Base-by-base conservation (phyloP, 805 yeast species). In the Kodamaea kakaduensis region DNA sequence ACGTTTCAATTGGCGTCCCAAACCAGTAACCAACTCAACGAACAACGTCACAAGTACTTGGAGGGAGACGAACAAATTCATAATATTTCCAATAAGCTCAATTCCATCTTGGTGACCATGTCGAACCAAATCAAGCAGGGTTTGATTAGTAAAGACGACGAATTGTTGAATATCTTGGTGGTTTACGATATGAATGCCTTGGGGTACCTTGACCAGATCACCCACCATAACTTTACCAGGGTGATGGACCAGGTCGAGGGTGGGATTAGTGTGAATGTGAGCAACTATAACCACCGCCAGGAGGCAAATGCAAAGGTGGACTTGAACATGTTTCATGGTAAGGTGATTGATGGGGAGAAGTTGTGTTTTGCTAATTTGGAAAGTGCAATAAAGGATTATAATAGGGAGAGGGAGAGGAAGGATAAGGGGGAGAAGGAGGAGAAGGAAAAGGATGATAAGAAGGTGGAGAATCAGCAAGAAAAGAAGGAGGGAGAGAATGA, bases 361-460 rank as follows among this genome's bases (percentile, higher is more conserved):
- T 72, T 93, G 40, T 83, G 94, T 25, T 71, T 76, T 49, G 97
- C 97, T 3, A 89, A 87, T 52, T 70, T 90, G 48, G 96, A 87
- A 19, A 77, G 78, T 36, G 77, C 80, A n/a, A 71, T 81, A 34
- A 71, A 75, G 66, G 61, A 60, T 41, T 66, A 52, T 37, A 31
- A 38, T 17, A 54, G 46, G 54, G 38, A 63, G 56, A 29, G 31
- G n/a, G n/a, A n/a, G n/a, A n/a, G n/a, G n/a, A n/a, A n/a, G n/a
- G n/a, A n/a, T n/a, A n/a, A n/a, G n/a, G n/a, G n/a, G 21, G 33
- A 34, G 19, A 32, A 15, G 4, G 30, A 17, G 14, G 17, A 29
- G 5, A 38, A 46, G 36, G 61, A 44, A 23, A 28, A 31, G 24
- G 24, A 31, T n/a, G n/a, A n/a, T n/a, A 31, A 38, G 18, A 54